phyloP scores from a whole-genome alignment of 306 rosid species.

The Cucurbita maxima region DNA sequence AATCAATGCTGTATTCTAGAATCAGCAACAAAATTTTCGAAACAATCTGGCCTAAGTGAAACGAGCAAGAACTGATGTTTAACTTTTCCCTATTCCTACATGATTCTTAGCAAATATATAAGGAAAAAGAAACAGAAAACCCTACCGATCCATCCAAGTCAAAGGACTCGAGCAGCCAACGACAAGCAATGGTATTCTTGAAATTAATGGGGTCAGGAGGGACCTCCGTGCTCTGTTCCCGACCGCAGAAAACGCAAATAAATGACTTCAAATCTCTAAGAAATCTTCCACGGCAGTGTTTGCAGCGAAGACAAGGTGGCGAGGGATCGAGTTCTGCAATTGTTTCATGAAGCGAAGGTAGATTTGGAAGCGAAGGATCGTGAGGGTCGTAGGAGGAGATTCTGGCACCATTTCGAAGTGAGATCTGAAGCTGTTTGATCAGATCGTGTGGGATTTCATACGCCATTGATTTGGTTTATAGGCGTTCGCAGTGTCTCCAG shows the following conservation, averaged over 20 bases:
- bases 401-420: conserved; percentile 46
- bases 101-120: not conserved
- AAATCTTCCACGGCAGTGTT: conserved; percentile 57
- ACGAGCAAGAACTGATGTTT: not conserved
- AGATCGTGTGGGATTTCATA: conserved; percentile 58
- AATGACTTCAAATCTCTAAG: conserved; percentile 50
- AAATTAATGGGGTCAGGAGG: conserved; percentile 72
- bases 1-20: not conserved
- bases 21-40: not conserved
- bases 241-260: conserved; percentile 63
- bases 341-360: conserved; percentile 48
- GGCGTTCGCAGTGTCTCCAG: not conserved
- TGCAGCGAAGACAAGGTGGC: conserved; percentile 65
- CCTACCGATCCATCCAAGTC: conserved; percentile 73
- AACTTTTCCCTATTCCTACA: not conserved
- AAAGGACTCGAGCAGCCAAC: conserved; percentile 64
- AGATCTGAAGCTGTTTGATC: conserved; percentile 45
- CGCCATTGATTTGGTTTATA: conserved; percentile 34
- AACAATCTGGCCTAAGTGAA: not conserved
- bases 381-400: conserved; percentile 58
- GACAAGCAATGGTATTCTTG: conserved; percentile 45
- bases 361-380: conserved; percentile 32
- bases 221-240: conserved; percentile 33
- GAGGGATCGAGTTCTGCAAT: conserved; percentile 61
- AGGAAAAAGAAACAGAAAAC: not conserved